These are phyloP conservation scores for Teunomyces pallodes DNA, from an alignment of 805 yeast species.

Conservation along the genomic window DNA sequence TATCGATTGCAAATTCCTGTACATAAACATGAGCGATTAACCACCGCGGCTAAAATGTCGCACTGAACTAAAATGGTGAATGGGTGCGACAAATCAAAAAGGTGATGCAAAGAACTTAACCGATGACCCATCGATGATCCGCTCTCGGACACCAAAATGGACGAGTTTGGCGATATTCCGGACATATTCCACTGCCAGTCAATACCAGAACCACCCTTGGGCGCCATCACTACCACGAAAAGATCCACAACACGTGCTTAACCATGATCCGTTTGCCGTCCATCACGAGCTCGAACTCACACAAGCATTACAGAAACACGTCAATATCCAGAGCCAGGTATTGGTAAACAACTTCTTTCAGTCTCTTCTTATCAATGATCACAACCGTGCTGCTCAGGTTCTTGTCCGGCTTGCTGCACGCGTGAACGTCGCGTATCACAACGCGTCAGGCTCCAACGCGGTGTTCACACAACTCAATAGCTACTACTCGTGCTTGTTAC, in stretches of 20 bases:
- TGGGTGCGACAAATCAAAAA: no score
- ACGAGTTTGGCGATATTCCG: neutral
- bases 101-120: no score
- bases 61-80: neutral
- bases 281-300: neutral
- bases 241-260: neutral
- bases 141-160: neutral
- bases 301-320: neutral
- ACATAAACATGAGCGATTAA: neutral
- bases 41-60: conserved; percentile 1
- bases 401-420: conserved; percentile 6
- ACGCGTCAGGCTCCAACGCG: neutral
- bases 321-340: conserved; percentile 8
- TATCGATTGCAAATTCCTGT: conserved; percentile 1
- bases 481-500: conserved; percentile 14
- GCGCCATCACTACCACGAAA: neutral
- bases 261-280: neutral
- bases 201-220: neutral
- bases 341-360: conserved; percentile 15
- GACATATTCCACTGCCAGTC: neutral
- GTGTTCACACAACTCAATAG: conserved; percentile 5
- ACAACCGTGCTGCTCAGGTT: conserved; percentile 9
- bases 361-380: conserved; percentile 13
- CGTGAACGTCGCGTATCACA: conserved; percentile 5
- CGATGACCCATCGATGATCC: neutral